A percentile compares a stretch with the other conserved stretches of the same genome.
phyloP scores from a whole-genome alignment of 2,329 filamentous ascomycete species.

The Paracorniculantispora psalliotae region DNA sequence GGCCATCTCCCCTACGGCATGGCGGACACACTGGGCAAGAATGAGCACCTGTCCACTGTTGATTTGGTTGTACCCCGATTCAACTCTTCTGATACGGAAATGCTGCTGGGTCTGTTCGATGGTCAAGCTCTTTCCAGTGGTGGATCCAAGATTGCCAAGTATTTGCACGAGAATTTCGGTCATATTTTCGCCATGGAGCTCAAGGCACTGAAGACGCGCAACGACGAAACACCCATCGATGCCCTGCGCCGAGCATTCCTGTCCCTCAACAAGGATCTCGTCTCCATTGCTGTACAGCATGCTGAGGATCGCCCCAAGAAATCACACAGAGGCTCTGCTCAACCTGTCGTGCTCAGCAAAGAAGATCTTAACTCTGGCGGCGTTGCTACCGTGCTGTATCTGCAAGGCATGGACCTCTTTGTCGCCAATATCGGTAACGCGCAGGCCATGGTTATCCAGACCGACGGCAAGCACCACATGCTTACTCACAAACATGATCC shows the following conservation, averaged over 20 bases:
- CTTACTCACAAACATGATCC: constrained; percentile 92
- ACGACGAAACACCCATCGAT: constrained; percentile 71
- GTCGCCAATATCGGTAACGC: constrained; percentile 94
- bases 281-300: constrained; percentile 74
- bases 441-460: constrained; percentile 90
- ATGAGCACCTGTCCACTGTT: constrained; percentile 91
- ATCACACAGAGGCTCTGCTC: constrained; percentile 65
- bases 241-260: constrained; percentile 84
- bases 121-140: constrained; percentile 83
- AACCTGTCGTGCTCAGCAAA: constrained; percentile 73
- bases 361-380: constrained; percentile 88
- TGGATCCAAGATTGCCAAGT: constrained; percentile 94
- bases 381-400: constrained; percentile 85
- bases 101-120: constrained; percentile 91
- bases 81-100: constrained; percentile 83
- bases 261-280: constrained; percentile 87
- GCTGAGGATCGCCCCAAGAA: constrained; percentile 66
- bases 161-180: constrained; percentile 91
- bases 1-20: constrained; percentile 92
- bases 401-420: constrained; percentile 85
- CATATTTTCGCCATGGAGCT: constrained; percentile 78
- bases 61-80: constrained; percentile 93
- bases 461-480: constrained; percentile 75
- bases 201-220: constrained; percentile 61
- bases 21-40: constrained; percentile 89